A percentile compares a stretch with the other conserved stretches of the same genome.
phyloP scores from a whole-genome alignment of 2,329 filamentous ascomycete genomes.

The Berkeleyomyces rouxiae region DNA sequence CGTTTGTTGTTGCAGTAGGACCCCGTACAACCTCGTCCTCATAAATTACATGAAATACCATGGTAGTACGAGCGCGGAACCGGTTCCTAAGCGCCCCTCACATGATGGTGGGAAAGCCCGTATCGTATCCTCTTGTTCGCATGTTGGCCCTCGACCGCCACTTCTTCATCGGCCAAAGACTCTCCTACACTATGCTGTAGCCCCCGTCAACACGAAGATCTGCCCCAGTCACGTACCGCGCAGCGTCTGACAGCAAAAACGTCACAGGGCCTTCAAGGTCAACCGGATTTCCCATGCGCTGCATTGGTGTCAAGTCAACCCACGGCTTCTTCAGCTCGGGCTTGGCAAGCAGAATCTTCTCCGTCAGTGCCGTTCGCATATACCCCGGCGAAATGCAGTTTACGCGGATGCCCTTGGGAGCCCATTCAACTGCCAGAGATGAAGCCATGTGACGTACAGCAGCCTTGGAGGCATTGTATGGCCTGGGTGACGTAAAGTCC shows the following conservation, averaged over 20 bases:
- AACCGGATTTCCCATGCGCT: conserved; percentile 81
- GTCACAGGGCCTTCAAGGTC: conserved; percentile 89
- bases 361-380: conserved; percentile 88
- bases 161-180: conserved; percentile 18
- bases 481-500: conserved; percentile 24
- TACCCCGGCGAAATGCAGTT: conserved; percentile 94
- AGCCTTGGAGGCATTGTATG: conserved; percentile 87
- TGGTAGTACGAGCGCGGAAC: neutral
- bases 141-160: neutral
- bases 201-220: conserved; percentile 73
- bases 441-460: conserved; percentile 77
- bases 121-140: neutral
- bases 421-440: conserved; percentile 89
- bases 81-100: neutral
- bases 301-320: conserved; percentile 81
- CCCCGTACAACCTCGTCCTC: neutral
- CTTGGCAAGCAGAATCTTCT: conserved; percentile 89
- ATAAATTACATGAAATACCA: neutral
- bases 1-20: neutral
- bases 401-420: conserved; percentile 69
- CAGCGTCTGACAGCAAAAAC: conserved; percentile 68
- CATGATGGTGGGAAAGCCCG: too few species aligned
- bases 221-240: conserved; percentile 52
- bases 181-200: conserved; percentile 43
- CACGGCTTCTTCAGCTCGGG: conserved; percentile 79